These are phyloP conservation scores for Neopestalotiopsis sp. DNA, from an alignment of 2,329 filamentous ascomycete species.

Conservation along the genomic window DNA sequence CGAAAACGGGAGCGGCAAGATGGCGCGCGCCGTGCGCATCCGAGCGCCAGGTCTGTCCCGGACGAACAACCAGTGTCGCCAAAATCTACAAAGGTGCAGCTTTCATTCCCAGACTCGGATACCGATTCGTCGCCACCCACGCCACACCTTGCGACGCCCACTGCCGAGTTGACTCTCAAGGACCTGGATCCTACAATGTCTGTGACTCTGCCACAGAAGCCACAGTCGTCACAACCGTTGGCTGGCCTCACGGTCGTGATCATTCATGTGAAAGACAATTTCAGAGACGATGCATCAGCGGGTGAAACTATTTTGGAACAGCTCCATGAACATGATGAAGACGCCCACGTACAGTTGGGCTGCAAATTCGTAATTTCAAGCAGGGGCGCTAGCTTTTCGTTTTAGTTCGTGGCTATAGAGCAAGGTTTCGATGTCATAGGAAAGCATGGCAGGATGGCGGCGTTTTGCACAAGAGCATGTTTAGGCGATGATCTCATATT, in stretches of 20 bases:
- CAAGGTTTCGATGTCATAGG: neutral
- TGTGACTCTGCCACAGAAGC: slow-evolving; percentile 20
- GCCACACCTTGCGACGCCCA: slow-evolving; percentile 53
- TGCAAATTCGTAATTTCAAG: slow-evolving; percentile 79
- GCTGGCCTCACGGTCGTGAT: slow-evolving; percentile 80
- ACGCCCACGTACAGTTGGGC: slow-evolving; percentile 67
- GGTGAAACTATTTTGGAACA: slow-evolving; percentile 73
- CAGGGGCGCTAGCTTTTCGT: slow-evolving; percentile 64
- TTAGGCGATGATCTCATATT: neutral
- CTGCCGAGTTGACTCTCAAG: slow-evolving; percentile 48
- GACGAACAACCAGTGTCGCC: slow-evolving; percentile 58
- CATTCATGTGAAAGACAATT: slow-evolving; percentile 90
- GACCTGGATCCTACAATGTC: slow-evolving; percentile 36
- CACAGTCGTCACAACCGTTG: slow-evolving; percentile 54
- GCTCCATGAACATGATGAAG: slow-evolving; percentile 68
- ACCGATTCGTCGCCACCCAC: slow-evolving; percentile 42
- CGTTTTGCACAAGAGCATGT: neutral
- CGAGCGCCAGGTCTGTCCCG: slow-evolving; percentile 22
- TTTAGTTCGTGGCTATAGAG: slow-evolving; percentile 37
- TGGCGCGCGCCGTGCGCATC: slow-evolving; percentile 22
- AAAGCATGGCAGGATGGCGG: neutral
- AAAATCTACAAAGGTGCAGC: slow-evolving; percentile 44
- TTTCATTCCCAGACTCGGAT: slow-evolving; percentile 23
- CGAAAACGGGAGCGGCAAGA: slow-evolving; percentile 63
- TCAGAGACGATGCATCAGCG: slow-evolving; percentile 71